phyloP scores from a whole-genome alignment of 768 basidiomycete species.

The Trametes cinnabarina region DNA sequence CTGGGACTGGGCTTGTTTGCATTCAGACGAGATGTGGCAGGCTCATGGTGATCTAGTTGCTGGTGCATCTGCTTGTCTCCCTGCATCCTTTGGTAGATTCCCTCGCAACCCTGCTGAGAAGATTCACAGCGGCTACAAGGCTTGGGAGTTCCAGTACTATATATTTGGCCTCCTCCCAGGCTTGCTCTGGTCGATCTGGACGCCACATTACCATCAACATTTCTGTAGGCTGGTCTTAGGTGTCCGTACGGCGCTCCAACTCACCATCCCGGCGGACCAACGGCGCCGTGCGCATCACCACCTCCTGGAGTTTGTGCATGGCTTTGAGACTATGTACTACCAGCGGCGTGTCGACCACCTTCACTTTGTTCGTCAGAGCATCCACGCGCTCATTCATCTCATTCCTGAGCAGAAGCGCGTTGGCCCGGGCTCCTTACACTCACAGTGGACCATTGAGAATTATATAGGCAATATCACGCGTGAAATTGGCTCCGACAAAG shows the following conservation, averaged over 20 bases:
- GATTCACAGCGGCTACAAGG: conserved; percentile 34
- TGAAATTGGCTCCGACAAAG: conserved; percentile 25
- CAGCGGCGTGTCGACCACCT: conserved; percentile 26
- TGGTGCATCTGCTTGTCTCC: conserved; percentile 32
- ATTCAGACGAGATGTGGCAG: conserved; percentile 29
- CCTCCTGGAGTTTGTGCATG: conserved; percentile 29
- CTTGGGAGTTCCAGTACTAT: conserved; percentile 27
- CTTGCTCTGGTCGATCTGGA: conserved; percentile 25
- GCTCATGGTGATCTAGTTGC: conserved; percentile 37
- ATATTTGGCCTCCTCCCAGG: conserved; percentile 26
- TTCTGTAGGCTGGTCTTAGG: conserved; percentile 29
- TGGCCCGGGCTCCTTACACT: conserved; percentile 15
- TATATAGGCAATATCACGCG: conserved; percentile 25
- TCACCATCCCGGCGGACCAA: conserved; percentile 9
- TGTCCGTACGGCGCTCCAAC: conserved; percentile 22
- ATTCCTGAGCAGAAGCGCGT: conserved; percentile 21
- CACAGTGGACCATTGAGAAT: conserved; percentile 26
- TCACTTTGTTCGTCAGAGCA: conserved; percentile 33
- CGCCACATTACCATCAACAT: conserved; percentile 22
- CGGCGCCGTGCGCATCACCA: conserved; percentile 26
- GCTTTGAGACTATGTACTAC: conserved; percentile 38
- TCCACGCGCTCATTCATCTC: conserved; percentile 34
- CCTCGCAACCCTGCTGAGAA: conserved; percentile 42
- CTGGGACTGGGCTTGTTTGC: conserved; percentile 34
- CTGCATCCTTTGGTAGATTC: conserved; percentile 39